Conservation (phyloP, 2,329 filamentous ascomycete species). For the Thielaviopsis cerberus region DNA sequence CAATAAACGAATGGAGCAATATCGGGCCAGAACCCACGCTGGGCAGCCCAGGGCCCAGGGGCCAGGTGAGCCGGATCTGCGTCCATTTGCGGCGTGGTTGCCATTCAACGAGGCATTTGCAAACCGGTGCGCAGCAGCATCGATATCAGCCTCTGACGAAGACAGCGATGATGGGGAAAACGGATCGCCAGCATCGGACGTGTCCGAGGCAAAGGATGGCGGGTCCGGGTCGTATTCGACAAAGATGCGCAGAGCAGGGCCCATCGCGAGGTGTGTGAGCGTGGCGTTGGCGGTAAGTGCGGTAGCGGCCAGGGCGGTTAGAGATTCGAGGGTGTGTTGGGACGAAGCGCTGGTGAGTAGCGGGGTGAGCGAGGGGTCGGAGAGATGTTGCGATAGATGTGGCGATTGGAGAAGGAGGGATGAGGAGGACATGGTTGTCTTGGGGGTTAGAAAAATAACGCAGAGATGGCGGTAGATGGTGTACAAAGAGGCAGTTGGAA, state of each 20-base stretch:
- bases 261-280: slow-evolving; percentile 33
- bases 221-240: slow-evolving; percentile 24
- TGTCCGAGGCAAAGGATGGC: not conserved
- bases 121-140: slow-evolving; percentile 10
- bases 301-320: slow-evolving; percentile 32
- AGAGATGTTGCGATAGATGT: slow-evolving; percentile 30
- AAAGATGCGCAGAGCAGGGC: slow-evolving; percentile 36
- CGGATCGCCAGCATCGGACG: not conserved
- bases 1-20: slow-evolving; percentile 10
- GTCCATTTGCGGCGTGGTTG: not conserved
- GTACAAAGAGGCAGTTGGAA: not conserved
- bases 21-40: slow-evolving; percentile 1
- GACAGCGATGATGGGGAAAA: not conserved
- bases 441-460: not conserved
- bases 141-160: slow-evolving; percentile 12
- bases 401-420: slow-evolving; percentile 8
- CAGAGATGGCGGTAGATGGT: not conserved
- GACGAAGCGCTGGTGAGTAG: slow-evolving; percentile 35
- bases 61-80: not conserved
- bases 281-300: slow-evolving; percentile 35
- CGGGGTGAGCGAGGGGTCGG: slow-evolving; percentile 37
- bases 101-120: slow-evolving; percentile 1
- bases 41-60: not conserved
- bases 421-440: slow-evolving; percentile 1
- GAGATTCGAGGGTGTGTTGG: slow-evolving; percentile 27